Percentiles rank a stretch among this genome's conserved stretches.
These are phyloP conservation scores for Dimocarpus longan DNA, from an alignment of 345 rosid genomes.

Conservation along the genomic window DNA sequence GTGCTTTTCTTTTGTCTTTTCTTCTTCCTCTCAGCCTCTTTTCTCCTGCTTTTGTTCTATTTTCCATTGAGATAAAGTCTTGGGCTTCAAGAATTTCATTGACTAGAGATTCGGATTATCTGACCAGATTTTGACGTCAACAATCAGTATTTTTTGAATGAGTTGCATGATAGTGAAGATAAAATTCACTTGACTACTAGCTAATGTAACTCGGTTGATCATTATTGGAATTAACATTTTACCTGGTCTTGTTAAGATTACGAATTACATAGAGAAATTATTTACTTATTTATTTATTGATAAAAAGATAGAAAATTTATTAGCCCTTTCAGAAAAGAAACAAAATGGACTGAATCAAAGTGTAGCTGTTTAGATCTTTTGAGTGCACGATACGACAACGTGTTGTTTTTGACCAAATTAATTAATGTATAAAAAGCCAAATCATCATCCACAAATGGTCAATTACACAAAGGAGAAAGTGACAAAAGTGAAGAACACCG, in stretches of 20 bases:
- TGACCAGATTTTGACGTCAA: no score
- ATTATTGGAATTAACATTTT: not conserved
- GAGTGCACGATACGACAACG: not conserved
- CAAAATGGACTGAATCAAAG: not conserved
- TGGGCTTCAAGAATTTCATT: no score
- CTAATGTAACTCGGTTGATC: not conserved
- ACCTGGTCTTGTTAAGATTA: not conserved
- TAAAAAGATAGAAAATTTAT: no score
- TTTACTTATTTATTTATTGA: no score
- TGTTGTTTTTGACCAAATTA: not conserved
- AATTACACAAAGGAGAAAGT: not conserved
- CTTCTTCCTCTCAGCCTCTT: no score
- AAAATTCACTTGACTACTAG: not conserved
- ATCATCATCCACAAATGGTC: not conserved
- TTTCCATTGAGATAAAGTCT: no score
- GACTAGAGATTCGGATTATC: no score
- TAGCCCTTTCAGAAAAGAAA: no score
- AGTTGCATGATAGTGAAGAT: no score
- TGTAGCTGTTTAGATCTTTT: not conserved
- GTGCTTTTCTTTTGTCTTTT: no score
- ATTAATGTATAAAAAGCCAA: not conserved
- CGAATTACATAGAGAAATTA: not conserved
- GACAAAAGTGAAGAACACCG: not conserved
- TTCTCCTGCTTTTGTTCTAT: no score
- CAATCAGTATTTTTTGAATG: no score